A percentile compares a stretch with the other conserved stretches of the same genome.
phyloP scores from a whole-genome alignment of 331 rosid genomes.

The Saraca asoca region DNA sequence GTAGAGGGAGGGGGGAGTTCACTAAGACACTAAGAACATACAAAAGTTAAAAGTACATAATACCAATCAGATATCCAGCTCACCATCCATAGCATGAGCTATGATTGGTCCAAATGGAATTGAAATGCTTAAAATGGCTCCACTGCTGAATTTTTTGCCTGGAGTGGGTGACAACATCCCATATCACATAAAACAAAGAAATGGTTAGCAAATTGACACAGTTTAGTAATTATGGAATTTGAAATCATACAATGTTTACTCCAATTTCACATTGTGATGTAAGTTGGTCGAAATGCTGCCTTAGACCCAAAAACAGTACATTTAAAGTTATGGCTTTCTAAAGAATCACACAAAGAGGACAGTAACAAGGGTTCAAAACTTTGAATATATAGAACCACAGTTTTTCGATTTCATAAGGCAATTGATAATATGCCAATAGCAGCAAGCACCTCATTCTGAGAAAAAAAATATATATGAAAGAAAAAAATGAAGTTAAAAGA shows the following conservation, averaged over 20 bases:
- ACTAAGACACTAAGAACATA: not conserved
- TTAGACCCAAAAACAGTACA: not conserved
- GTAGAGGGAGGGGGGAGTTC: not conserved
- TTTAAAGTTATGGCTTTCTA: not conserved
- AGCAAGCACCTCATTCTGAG: not conserved
- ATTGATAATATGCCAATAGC: not conserved
- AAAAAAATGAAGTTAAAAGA: not conserved
- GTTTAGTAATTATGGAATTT: not conserved
- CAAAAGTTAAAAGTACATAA: conserved; percentile 29
- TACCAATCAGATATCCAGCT: conserved; percentile 40
- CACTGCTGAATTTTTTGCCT: conserved; percentile 47
- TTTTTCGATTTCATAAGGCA: not conserved
- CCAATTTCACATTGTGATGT: conserved; percentile 9
- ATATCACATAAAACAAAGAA: conserved; percentile 19
- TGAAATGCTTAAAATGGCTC: conserved; percentile 54
- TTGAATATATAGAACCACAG: not conserved
- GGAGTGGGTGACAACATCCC: conserved; percentile 29
- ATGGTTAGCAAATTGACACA: not conserved
- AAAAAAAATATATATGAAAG: no score
- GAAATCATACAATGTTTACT: conserved; percentile 4
- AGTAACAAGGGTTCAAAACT: not conserved
- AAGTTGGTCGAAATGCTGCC: not conserved
- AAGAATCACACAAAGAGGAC: not conserved
- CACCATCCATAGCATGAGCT: conserved; percentile 71
- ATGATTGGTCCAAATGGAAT: conserved; percentile 48